Base-by-base conservation (phyloP, 306 rosid genomes). In the Fagus crenata region DNA sequence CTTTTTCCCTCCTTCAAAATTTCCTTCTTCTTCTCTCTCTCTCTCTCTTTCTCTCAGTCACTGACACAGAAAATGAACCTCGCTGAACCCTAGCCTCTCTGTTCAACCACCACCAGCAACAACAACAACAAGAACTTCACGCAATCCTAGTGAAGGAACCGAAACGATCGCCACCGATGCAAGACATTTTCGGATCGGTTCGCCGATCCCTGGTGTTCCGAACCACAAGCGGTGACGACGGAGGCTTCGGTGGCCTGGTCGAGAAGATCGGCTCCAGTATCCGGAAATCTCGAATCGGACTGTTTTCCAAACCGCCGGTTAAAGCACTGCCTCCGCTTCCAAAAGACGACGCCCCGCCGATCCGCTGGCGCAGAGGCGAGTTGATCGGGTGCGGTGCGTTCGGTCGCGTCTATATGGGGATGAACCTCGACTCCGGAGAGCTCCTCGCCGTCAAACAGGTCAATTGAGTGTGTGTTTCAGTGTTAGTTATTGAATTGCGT, bases 351-450 rank as follows among this genome's bases (percentile, higher is more conserved):
- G 76, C 87, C 17, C 82, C 89, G 60, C 82, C 92, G 76, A 91
- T 94, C 74, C 89, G 94, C 80, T 94, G 98, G 98, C 94, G 96
- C 63, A 92, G 83, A 78, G 98, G 98, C 28, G 93, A 94, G 78
- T 80, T 87, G 85, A 94, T 94, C 13, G 98, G 98, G 12, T 89
- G 87, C 12, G 97, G 98, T 37, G 98, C 98, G 53, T 94, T 94
- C 43, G 97, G 97, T 39, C 84, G 89, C 7, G 98, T 90, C 15
- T 94, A 92, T 75, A 92, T 94, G 97, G 97, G 98, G 12, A 92
- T 94, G 98, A 92, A 94, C 76, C 93, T 94, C 14, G 97, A 94
- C 76, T 90, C 94, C 14, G 98, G 98, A 9, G 98, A 94, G 93
- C 97, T 94, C 40, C 82, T 94, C 64, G 98, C 98, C 0, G 86